Conservation (phyloP, 352 stramenopile species). For the Phytophthora ramorum region DNA sequence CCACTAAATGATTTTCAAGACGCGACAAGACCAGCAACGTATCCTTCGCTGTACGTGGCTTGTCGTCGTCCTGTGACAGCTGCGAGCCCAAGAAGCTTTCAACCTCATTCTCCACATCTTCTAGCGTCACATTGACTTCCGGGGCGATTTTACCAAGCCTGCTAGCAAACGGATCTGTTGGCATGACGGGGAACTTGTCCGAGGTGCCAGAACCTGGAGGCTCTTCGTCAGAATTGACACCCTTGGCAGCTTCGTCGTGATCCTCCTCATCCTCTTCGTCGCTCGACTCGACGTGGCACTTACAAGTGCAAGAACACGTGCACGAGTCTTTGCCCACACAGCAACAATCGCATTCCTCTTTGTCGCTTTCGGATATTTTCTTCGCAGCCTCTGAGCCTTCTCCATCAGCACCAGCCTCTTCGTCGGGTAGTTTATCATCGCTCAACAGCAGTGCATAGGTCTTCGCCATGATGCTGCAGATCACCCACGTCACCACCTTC, state of each 20-base stretch:
- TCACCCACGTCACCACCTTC: conserved; percentile 87
- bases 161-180: conserved; percentile 23
- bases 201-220: not conserved
- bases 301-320: conserved; percentile 64
- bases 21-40: conserved; percentile 48
- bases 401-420: conserved; percentile 11
- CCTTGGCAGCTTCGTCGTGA: conserved; percentile 9
- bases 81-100: conserved; percentile 36
- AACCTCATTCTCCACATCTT: conserved; percentile 40
- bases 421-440: conserved; percentile 71
- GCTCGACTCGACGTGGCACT: conserved; percentile 74
- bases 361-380: conserved; percentile 48
- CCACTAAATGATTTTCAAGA: conserved; percentile 39
- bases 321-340: conserved; percentile 68
- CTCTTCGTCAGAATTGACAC: conserved; percentile 1
- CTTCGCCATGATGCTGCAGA: conserved; percentile 88
- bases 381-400: conserved; percentile 8
- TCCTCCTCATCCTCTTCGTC: conserved; percentile 49
- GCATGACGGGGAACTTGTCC: conserved; percentile 31
- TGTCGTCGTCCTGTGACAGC: conserved; percentile 5
- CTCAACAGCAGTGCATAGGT: conserved; percentile 77
- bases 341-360: conserved; percentile 81
- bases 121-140: conserved; percentile 27
- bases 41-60: conserved; percentile 36
- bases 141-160: conserved; percentile 20